Evolutionary conservation across 2,329 filamentous ascomycete species (phyloP).

Genomic region (Juglanconis oblonga): DNA sequence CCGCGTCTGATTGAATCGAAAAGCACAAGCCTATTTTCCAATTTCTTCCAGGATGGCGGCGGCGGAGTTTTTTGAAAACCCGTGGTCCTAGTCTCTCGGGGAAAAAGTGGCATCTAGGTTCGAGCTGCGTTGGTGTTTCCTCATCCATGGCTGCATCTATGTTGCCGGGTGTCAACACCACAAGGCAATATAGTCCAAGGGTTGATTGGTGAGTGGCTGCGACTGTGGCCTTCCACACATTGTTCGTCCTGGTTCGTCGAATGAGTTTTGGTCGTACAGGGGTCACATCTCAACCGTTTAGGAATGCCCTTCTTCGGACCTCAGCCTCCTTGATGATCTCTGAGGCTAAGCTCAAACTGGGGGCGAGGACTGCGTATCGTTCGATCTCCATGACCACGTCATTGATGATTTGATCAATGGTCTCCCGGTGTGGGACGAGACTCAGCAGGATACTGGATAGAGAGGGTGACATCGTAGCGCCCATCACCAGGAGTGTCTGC

Average conservation of each 20-base stretch:
- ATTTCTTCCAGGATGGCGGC: neutral
- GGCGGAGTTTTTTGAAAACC: neutral
- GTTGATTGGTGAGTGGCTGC: neutral
- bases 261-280: neutral
- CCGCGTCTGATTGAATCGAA: neutral
- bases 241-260: neutral
- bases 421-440: constrained; percentile 53
- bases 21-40: neutral
- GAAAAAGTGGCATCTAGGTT: neutral
- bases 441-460: constrained; percentile 63
- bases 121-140: neutral
- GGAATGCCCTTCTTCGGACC: constrained; percentile 63
- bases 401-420: constrained; percentile 73
- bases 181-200: neutral
- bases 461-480: constrained; percentile 74
- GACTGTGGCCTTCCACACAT: neutral
- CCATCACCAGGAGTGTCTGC: constrained; percentile 80
- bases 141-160: neutral
- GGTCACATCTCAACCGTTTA: constrained; percentile 42
- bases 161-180: neutral
- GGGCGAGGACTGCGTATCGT: constrained; percentile 70
- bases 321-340: constrained; percentile 81
- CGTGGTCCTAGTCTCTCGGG: neutral
- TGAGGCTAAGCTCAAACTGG: constrained; percentile 71
- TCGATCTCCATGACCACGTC: constrained; percentile 75